Evolutionary conservation across 2,329 filamentous ascomycete species (phyloP).

Genomic region (Neurospora crassa): DNA sequence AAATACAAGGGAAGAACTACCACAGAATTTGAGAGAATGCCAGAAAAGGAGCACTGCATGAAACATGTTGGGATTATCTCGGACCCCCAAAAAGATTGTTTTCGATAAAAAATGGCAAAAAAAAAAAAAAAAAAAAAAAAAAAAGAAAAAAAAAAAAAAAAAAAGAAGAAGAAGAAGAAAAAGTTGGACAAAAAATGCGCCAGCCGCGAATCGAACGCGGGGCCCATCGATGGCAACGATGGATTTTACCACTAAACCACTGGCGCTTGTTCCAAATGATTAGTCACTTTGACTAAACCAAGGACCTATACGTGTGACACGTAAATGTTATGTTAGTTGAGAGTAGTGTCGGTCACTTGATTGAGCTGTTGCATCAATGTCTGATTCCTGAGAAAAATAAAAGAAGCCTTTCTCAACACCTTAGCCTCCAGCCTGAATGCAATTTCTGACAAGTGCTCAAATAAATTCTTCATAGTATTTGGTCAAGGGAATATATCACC

Average conservation of each 20-base stretch:
- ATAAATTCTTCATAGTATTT: too few relatives aligned
- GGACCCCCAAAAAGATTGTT: background rate
- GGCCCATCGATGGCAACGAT: conserved; percentile 43
- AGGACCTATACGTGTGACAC: background rate
- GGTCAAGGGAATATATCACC: background rate
- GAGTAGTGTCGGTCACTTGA: background rate
- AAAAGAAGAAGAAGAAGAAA: background rate
- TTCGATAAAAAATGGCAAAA: too few relatives aligned
- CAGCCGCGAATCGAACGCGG: conserved; percentile 20
- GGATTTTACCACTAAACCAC: conserved; percentile 46
- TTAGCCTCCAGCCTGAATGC: too few relatives aligned
- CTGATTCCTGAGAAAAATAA: too few relatives aligned
- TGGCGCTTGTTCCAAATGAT: conserved; percentile 10
- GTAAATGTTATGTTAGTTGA: background rate
- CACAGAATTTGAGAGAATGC: background rate
- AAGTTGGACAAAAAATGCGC: conserved; percentile 5
- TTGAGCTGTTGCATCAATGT: background rate
- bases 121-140: background rate
- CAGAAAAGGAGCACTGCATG: background rate
- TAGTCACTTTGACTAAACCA: background rate
- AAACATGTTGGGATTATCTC: background rate
- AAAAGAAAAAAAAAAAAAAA: background rate
- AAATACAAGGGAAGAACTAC: background rate
- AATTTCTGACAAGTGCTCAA: too few relatives aligned
- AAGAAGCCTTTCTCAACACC: too few relatives aligned